phyloP scores from a whole-genome alignment of 371 early-diverging fungal species.

The Lichtheimia corymbifera region DNA sequence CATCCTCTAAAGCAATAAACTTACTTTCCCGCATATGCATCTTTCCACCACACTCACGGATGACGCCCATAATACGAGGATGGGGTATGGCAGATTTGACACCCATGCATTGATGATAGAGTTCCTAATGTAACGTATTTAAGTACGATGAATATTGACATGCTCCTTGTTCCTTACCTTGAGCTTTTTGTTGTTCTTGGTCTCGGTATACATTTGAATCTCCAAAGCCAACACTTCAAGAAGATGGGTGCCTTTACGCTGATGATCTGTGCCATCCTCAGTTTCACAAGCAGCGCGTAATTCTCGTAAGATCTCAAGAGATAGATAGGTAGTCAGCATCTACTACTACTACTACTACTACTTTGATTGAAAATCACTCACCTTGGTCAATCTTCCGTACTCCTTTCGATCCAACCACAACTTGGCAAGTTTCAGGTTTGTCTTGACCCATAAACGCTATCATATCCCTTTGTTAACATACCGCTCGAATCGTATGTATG shows the following conservation, averaged over 20 bases:
- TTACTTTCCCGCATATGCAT: slow-evolving; percentile 94
- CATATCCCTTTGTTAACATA: not conserved
- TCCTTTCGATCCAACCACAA: slow-evolving; percentile 87
- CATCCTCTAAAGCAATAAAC: slow-evolving; percentile 5
- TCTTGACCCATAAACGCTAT: slow-evolving; percentile 83
- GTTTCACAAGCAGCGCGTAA: slow-evolving; percentile 77
- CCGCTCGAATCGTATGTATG: not conserved
- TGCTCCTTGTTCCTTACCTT: slow-evolving; percentile 54
- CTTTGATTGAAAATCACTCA: slow-evolving; percentile 6
- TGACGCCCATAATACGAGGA: slow-evolving; percentile 95
- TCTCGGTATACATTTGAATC: slow-evolving; percentile 92
- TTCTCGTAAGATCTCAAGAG: slow-evolving; percentile 66
- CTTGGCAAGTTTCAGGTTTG: slow-evolving; percentile 89
- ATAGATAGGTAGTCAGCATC: too few species aligned
- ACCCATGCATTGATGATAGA: slow-evolving; percentile 85
- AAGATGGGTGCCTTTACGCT: slow-evolving; percentile 87
- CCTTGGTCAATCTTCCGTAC: slow-evolving; percentile 68
- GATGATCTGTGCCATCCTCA: slow-evolving; percentile 85
- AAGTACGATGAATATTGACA: not conserved
- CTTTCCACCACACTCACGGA: slow-evolving; percentile 96
- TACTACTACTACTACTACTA: too few species aligned
- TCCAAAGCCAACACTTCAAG: slow-evolving; percentile 90
- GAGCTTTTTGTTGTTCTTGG: slow-evolving; percentile 84
- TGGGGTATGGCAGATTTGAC: slow-evolving; percentile 95
- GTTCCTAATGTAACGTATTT: slow-evolving; percentile 35